These are phyloP conservation scores for Phytophthora tentaculata DNA, from an alignment of 352 stramenopile species.

Conservation along the genomic window DNA sequence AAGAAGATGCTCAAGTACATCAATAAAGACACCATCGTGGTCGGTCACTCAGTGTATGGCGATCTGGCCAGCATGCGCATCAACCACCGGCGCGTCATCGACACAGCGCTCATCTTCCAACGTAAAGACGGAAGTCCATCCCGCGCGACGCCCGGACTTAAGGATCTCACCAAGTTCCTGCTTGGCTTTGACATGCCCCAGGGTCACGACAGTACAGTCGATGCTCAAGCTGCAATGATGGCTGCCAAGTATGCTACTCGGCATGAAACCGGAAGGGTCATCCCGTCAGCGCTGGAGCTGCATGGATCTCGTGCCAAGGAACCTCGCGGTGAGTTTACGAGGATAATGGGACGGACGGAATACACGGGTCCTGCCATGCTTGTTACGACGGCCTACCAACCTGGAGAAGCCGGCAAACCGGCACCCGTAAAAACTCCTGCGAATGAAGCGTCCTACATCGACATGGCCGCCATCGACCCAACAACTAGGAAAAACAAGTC, in stretches of 20 bases:
- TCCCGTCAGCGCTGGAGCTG: slow-evolving; percentile 69
- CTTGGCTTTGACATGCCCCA: slow-evolving; percentile 86
- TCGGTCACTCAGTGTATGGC: slow-evolving; percentile 81
- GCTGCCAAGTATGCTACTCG: slow-evolving; percentile 79
- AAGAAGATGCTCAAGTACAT: slow-evolving; percentile 90
- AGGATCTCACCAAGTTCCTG: slow-evolving; percentile 81
- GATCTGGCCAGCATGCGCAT: slow-evolving; percentile 81
- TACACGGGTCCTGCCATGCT: slow-evolving; percentile 52
- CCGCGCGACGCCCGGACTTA: slow-evolving; percentile 66
- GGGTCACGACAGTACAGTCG: slow-evolving; percentile 86
- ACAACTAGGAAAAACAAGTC: slow-evolving; percentile 26
- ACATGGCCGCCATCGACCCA: slow-evolving; percentile 26
- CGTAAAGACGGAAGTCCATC: slow-evolving; percentile 49
- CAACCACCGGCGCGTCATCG: slow-evolving; percentile 79
- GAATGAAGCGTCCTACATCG: slow-evolving; percentile 45
- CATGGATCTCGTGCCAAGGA: slow-evolving; percentile 49
- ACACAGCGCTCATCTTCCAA: slow-evolving; percentile 84
- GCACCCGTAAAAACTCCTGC: slow-evolving; percentile 17
- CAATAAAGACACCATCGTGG: slow-evolving; percentile 80
- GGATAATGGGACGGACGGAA: slow-evolving; percentile 1
- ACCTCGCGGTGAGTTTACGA: slow-evolving; percentile 1
- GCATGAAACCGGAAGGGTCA: slow-evolving; percentile 64
- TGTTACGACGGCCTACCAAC: slow-evolving; percentile 48
- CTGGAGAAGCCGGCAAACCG: slow-evolving; percentile 15
- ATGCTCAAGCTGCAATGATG: slow-evolving; percentile 88